phyloP scores from a whole-genome alignment of 495 filamentous ascomycete species.

The Tuber magnatum region DNA sequence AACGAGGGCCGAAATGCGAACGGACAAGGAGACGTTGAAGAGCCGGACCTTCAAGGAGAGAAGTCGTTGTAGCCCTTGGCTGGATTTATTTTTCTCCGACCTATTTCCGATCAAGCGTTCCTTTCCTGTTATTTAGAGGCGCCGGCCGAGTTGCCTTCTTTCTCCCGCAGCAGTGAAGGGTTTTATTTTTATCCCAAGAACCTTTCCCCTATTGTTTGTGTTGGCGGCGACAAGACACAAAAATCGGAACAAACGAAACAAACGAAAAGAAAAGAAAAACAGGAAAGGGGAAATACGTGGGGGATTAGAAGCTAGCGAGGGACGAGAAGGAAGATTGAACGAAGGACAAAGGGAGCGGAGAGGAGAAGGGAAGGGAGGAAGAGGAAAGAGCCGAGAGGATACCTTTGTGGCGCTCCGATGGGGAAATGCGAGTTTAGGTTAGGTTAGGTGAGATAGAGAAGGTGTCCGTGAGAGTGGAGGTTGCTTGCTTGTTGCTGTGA shows the following conservation, averaged over 20 bases:
- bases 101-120: slow-evolving; percentile 9
- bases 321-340: slow-evolving; percentile 24
- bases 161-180: slow-evolving; percentile 15
- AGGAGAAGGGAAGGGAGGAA: slow-evolving; percentile 17
- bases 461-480: slow-evolving; percentile 22
- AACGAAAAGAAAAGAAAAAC: slow-evolving; percentile 12
- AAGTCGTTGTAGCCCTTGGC: slow-evolving; percentile 27
- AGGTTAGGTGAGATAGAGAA: slow-evolving; percentile 6
- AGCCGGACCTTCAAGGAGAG: slow-evolving; percentile 26
- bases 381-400: slow-evolving; percentile 25
- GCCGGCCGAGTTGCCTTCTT: slow-evolving; percentile 21
- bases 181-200: not conserved
- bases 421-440: slow-evolving; percentile 40
- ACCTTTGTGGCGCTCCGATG: slow-evolving; percentile 35
- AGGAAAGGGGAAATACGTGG: slow-evolving; percentile 5
- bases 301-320: slow-evolving; percentile 10
- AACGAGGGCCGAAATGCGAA: slow-evolving; percentile 24
- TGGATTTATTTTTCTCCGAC: slow-evolving; percentile 11
- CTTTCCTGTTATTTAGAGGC: slow-evolving; percentile 6
- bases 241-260: slow-evolving; percentile 22
- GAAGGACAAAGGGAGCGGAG: slow-evolving; percentile 28
- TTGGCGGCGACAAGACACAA: slow-evolving; percentile 24
- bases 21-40: slow-evolving; percentile 17
- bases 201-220: slow-evolving; percentile 10
- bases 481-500: slow-evolving; percentile 32